Conservation (phyloP, 1,139 yeast genomes). For the Yamadazyma kanchanaburiensis region DNA sequence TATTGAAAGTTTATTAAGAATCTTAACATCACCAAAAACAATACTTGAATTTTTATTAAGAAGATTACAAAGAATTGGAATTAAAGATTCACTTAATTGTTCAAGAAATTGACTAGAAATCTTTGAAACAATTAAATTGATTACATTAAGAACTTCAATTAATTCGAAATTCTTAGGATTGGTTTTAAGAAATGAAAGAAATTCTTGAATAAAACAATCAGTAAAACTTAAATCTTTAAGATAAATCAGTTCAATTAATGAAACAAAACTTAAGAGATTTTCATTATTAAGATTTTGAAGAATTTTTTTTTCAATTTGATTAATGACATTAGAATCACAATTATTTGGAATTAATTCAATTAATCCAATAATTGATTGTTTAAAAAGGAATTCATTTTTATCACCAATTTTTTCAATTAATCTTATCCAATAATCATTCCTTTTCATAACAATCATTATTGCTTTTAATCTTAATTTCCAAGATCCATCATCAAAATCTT, state of each 20-base stretch:
- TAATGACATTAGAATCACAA: conserved; percentile 1
- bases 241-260: conserved; percentile 9
- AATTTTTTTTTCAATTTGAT: conserved; percentile 8
- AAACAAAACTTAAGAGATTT: conserved; percentile 7
- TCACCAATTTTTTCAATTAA: conserved; percentile 26
- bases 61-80: conserved; percentile 7
- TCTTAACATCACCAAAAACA: conserved; percentile 8
- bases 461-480: conserved; percentile 69
- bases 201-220: conserved; percentile 5
- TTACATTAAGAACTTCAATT: conserved; percentile 11
- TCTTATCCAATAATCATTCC: conserved; percentile 5
- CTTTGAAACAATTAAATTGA: conserved; percentile 6
- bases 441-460: conserved; percentile 35
- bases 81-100: conserved; percentile 4
- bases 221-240: conserved; percentile 3
- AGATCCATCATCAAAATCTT: conserved; percentile 50
- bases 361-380: conserved; percentile 30
- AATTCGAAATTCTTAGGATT: conserved; percentile 12
- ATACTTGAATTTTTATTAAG: conserved; percentile 8
- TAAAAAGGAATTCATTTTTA: conserved; percentile 36
- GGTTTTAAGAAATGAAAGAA: conserved; percentile 9
- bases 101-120: conserved; percentile 2
- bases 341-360: conserved; percentile 3
- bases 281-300: conserved; percentile 11
- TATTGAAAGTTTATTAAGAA: conserved; percentile 18